Conservation (phyloP, 2,329 filamentous ascomycete genomes). For the Sarocladium oryzae region DNA sequence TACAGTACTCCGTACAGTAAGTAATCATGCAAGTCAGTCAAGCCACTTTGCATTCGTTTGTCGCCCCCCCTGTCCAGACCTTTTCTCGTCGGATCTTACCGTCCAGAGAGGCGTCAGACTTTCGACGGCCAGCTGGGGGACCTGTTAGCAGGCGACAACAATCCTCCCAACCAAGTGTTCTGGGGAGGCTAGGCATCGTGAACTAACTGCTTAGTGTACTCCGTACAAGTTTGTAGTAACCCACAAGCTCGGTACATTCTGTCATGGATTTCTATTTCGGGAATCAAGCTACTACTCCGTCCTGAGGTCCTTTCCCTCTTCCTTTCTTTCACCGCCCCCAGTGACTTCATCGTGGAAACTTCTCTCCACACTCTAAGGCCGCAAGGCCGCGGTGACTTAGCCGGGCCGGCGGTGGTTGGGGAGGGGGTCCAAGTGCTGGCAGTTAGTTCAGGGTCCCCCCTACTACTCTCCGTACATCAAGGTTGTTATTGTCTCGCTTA, state of each 20-base stretch:
- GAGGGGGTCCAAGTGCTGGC: no score
- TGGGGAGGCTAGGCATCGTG: no score
- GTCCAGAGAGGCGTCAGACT: neutral
- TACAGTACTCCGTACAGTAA: neutral
- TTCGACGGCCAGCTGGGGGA: no score
- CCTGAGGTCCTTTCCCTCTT: no score
- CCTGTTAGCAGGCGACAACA: neutral
- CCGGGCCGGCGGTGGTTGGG: no score
- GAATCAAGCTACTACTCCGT: slow-evolving; percentile 2
- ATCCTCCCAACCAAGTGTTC: neutral
- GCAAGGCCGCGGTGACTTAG: neutral
- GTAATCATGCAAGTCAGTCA: no score
- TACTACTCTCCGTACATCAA: no score
- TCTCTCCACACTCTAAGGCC: neutral
- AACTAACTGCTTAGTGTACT: no score
- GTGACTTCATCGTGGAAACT: slow-evolving; percentile 3
- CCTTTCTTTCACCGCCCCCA: slow-evolving; percentile 3
- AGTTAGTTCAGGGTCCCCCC: neutral
- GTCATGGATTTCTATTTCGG: slow-evolving; percentile 3
- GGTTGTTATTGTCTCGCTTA: neutral
- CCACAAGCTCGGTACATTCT: neutral
- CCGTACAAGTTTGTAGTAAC: no score
- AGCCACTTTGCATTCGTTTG: no score
- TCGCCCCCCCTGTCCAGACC: no score
- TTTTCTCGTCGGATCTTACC: neutral